Evolutionary conservation across 768 basidiomycete species (phyloP).

Genomic region (Lactarius quietus): DNA sequence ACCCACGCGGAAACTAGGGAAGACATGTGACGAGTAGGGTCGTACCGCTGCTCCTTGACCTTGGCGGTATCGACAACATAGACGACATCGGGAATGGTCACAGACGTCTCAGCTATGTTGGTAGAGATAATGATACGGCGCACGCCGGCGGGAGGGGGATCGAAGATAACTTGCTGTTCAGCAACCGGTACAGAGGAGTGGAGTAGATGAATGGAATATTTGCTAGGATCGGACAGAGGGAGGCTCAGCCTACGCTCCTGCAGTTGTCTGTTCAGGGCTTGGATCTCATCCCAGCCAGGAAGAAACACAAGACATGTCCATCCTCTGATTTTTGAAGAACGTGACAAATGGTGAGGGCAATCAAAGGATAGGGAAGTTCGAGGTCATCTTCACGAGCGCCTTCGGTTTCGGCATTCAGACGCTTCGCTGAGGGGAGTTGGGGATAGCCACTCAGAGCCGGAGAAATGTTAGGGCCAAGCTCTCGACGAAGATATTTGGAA

Average conservation of each 20-base stretch:
- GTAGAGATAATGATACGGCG: slow-evolving; percentile 90
- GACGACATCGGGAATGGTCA: slow-evolving; percentile 94
- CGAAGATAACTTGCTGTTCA: slow-evolving; percentile 88
- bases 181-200: slow-evolving; percentile 87
- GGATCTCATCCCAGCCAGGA: slow-evolving; percentile 93
- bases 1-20: slow-evolving; percentile 90
- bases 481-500: slow-evolving; percentile 64
- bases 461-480: slow-evolving; percentile 44
- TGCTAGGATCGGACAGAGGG: slow-evolving; percentile 54
- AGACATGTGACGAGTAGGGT: slow-evolving; percentile 84
- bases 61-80: slow-evolving; percentile 90
- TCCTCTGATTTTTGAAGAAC: slow-evolving; percentile 69
- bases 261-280: slow-evolving; percentile 62
- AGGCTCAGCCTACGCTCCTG: slow-evolving; percentile 48
- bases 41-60: slow-evolving; percentile 86
- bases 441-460: slow-evolving; percentile 21
- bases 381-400: slow-evolving; percentile 50
- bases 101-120: slow-evolving; percentile 92
- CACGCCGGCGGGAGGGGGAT: slow-evolving; percentile 70
- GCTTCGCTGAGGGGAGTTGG: slow-evolving; percentile 18
- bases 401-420: slow-evolving; percentile 18
- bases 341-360: slow-evolving; percentile 78
- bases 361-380: slow-evolving; percentile 75
- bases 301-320: slow-evolving; percentile 89
- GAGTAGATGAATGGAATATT: slow-evolving; percentile 71